Evolutionary conservation across 768 basidiomycete species (phyloP), one percentile per base, ranked within the genome.

Genomic region (Rubroboletus satanas): DNA sequence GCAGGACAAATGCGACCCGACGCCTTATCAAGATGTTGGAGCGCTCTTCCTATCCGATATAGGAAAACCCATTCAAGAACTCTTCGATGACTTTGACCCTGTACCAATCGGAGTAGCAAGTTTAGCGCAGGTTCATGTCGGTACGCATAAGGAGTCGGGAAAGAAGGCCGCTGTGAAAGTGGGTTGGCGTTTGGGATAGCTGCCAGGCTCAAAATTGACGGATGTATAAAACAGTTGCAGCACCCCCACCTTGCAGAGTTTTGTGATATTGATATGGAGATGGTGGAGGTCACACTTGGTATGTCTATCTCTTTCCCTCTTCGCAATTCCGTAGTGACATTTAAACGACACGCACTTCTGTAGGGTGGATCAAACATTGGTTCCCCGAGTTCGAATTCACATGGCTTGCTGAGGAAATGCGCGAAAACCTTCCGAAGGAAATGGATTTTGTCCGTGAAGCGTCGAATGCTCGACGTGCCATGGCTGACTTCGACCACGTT

Each of bases 371-470:
- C 59, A 95, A 95, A 65, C 82, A 82, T 56, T 84, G 92, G 80
- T 98, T 98, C 70, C 97, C 97, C 1, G 86, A 94, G 51, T 99
- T 98, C 62, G 95, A 98, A 68, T 90, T 96, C 66, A 86, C 85
- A 0, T 97, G 94, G 95, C 79, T 96, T 11, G 75, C 88, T 55
- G 90, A 93, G 62, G 97, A 98, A 74, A 98, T 99, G 95, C 84
- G 87, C 32, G 82, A 85, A 59, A 94, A 94, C 66, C 73, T 92
- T 29, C 93, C 93, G 0, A 87, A 88, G 62, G 95, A 98, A 73
- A 91, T 98, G 91, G 85, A 99, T 73, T 98, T 99, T 66, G 73
- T 83, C 14, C 85, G 93, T 60, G 97, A 99, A 75, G 93, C 93
- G 3, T 70, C 73, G 8, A 99, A 98, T 67, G 88, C 97, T 5